Evolutionary conservation across 805 yeast species (phyloP), one percentile per base, ranked within the genome.

Genomic region (Nakazawaea siamensis): DNA sequence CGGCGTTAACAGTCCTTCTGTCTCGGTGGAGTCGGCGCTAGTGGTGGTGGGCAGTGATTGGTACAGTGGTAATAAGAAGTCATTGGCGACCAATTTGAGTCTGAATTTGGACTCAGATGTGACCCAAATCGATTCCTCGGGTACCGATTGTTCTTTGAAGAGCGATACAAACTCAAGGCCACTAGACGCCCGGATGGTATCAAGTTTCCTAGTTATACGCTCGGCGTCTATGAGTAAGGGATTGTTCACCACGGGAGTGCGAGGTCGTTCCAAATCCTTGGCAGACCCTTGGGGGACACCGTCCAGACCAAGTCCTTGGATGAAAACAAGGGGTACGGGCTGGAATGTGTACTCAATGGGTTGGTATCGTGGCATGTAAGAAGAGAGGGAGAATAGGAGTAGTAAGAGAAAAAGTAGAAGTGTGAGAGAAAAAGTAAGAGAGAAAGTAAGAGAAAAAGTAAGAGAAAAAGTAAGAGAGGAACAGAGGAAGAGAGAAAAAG

Each of bases 241-340:
- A 33, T 37, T 37, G 13, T 19, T 31, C 5, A 29, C 33, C 4
- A 31, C 21, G 15, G 35, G 24, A 26, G 26, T 20, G n/a, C 33
- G 5, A n/a, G 23, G 16, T 13, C 31, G 20, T 18, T 18, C 25
- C 35, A 37, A 33, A 33, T 37, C 33, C n/a, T 37, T 34, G n/a
- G 39, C 15, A 1, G 47, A 28, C 1, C 44, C 48, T 14, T 44
- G 38, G 2, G 47, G 48, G 3, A 45, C 18, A 4, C 47, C 44
- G 23, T 46, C 44, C 14, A 42, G 37, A 2, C 64, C 66, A 4
- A 66, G 41, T 1, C 73, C 73, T 38, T 67, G 73, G 2, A 67
- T 41, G 1, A 58, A 46, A 16, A 67, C 59, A 34, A 67, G 42
- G 0, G 73, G 73, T 0, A 62, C 51, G 30, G 56, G 44, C 18